Conservation (phyloP, 768 basidiomycete species). For the Russula emetica region DNA sequence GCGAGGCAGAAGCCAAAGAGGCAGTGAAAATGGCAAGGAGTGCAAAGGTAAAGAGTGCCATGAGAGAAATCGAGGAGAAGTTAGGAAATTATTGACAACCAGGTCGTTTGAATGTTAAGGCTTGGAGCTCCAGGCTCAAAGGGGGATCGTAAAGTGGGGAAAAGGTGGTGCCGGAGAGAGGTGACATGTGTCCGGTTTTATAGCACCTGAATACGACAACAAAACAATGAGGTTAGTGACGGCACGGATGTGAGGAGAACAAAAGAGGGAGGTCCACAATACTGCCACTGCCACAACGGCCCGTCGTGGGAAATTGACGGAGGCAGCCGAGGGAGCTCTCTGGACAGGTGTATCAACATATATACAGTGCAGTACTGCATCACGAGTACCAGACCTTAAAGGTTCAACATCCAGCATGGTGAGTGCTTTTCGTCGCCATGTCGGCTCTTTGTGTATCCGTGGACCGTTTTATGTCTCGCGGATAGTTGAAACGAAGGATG, state of each 20-base stretch:
- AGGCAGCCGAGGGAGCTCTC: conserved; percentile 15
- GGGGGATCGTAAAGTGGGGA: neutral
- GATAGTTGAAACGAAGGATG: conserved; percentile 29
- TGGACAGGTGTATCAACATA: conserved; percentile 18
- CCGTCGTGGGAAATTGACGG: conserved; percentile 17
- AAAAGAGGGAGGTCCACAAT: neutral
- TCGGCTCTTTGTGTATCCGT: neutral
- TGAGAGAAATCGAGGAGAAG: neutral
- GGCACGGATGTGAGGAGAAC: neutral
- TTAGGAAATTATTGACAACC: conserved; percentile 9
- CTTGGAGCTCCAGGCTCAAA: conserved; percentile 25
- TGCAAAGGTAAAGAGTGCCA: conserved; percentile 28
- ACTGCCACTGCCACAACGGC: neutral
- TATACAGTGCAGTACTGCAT: conserved; percentile 18
- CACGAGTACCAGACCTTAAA: neutral
- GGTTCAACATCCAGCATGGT: conserved; percentile 35
- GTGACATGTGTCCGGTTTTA: conserved; percentile 3
- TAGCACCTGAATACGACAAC: conserved; percentile 11
- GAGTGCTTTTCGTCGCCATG: conserved; percentile 28
- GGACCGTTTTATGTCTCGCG: conserved; percentile 8
- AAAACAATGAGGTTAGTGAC: neutral
- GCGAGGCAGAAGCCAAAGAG: conserved; percentile 34
- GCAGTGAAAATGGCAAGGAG: conserved; percentile 28
- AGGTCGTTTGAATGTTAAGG: neutral
- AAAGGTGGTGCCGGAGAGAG: neutral